phyloP scores from a whole-genome alignment of 2,329 filamentous ascomycete genomes.

The Xylariaceae sp. region DNA sequence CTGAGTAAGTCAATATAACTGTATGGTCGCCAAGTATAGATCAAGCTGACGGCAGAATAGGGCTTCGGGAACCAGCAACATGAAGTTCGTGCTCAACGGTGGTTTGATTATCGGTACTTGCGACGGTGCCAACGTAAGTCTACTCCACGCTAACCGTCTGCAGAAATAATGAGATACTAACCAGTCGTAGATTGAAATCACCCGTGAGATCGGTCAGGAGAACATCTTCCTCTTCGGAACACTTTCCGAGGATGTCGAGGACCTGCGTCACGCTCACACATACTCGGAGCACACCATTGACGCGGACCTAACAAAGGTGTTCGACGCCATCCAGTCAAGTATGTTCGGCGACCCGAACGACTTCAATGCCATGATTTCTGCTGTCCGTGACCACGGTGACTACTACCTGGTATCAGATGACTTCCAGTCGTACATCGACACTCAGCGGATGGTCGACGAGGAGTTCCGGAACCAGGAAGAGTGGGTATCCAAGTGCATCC shows the following conservation, averaged over 20 bases:
- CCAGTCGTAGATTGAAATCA: conserved; percentile 73
- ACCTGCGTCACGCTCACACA: conserved; percentile 83
- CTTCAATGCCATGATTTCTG: conserved; percentile 77
- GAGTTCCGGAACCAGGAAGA: conserved; percentile 87
- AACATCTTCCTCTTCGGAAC: conserved; percentile 99
- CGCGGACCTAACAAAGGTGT: conserved; percentile 71
- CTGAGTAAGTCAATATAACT: conserved; percentile 54
- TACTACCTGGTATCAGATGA: conserved; percentile 98
- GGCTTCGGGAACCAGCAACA: conserved; percentile 86
- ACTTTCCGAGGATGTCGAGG: conserved; percentile 91
- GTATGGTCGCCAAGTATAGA: not conserved
- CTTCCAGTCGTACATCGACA: conserved; percentile 90
- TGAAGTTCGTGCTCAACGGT: conserved; percentile 99
- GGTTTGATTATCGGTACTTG: conserved; percentile 97
- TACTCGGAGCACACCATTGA: conserved; percentile 79
- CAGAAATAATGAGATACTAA: conserved; percentile 13
- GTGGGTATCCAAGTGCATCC: conserved; percentile 88
- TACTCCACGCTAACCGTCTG: conserved; percentile 38
- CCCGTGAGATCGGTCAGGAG: conserved; percentile 88
- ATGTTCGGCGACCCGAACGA: conserved; percentile 73
- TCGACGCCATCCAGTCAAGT: conserved; percentile 71
- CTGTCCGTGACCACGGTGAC: conserved; percentile 88
- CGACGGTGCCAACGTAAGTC: conserved; percentile 86
- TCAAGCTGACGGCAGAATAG: conserved; percentile 30
- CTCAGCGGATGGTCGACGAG: conserved; percentile 84